A percentile compares a stretch with the other conserved stretches of the same genome.
Evolutionary conservation across 163 green algal genomes (phyloP).

Genomic region (Scenedesmus sp.): DNA sequence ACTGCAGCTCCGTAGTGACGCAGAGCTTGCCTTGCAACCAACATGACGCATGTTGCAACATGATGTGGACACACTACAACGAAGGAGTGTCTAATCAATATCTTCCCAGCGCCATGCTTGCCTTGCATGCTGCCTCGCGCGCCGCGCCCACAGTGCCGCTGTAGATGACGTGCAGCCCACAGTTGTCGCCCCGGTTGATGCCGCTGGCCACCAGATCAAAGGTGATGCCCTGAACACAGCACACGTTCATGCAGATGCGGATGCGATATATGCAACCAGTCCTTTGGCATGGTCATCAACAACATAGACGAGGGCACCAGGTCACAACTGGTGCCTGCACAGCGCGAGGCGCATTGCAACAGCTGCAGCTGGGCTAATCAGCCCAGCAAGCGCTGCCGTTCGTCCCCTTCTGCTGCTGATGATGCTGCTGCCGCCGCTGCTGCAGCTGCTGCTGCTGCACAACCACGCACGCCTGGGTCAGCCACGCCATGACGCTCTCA

Average conservation of each 20-base stretch:
- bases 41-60: too few relatives aligned
- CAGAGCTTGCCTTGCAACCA: too few relatives aligned
- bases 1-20: too few relatives aligned
- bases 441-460: background rate
- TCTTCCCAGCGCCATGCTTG: background rate
- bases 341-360: background rate
- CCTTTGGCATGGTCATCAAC: background rate
- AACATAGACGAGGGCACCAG: too few relatives aligned
- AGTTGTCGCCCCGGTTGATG: constrained; percentile 89
- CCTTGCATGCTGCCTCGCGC: constrained; percentile 79
- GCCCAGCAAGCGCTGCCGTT: background rate
- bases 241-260: background rate
- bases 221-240: background rate
- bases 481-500: constrained; percentile 1
- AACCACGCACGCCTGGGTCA: background rate
- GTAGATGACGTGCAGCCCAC: constrained; percentile 85
- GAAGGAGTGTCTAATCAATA: too few relatives aligned
- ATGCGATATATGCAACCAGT: background rate
- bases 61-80: too few relatives aligned
- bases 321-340: too few relatives aligned
- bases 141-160: constrained; percentile 82
- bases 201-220: constrained; percentile 80
- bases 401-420: background rate
- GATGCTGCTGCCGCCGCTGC: constrained; percentile 12
- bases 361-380: background rate